Conservation (phyloP, 2,329 filamentous ascomycete genomes). For the Nakataea oryzae region DNA sequence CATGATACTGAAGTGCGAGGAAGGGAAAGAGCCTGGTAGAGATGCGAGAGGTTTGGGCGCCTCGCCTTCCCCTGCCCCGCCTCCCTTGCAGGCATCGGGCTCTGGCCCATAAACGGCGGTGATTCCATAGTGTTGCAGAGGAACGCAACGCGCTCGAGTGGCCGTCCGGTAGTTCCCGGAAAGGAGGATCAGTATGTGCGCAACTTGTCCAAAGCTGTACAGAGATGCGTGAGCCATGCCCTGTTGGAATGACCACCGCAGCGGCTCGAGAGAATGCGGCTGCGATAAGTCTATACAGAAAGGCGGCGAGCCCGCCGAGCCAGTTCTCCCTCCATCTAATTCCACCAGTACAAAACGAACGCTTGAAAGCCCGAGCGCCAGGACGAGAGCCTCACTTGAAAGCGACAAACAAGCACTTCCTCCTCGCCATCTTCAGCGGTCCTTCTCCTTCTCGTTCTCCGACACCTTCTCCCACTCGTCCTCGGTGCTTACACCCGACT, state of each 20-base stretch:
- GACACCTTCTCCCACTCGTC: slow-evolving; percentile 97
- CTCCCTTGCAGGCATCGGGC: neutral
- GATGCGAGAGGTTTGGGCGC: neutral
- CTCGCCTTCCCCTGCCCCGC: neutral
- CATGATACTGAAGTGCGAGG: neutral
- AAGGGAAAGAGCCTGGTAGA: neutral
- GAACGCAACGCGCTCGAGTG: neutral
- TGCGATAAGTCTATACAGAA: neutral
- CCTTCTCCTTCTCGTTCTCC: slow-evolving; percentile 51
- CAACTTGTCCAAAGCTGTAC: neutral
- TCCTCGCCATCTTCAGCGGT: slow-evolving; percentile 8
- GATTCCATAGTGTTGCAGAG: neutral
- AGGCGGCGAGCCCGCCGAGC: neutral
- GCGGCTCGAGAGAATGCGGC: neutral
- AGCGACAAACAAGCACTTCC: neutral
- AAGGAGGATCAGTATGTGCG: neutral
- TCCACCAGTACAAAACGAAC: neutral
- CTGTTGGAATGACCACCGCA: no score
- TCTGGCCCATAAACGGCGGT: neutral
- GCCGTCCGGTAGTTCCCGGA: neutral
- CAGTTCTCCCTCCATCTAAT: neutral
- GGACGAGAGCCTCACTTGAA: neutral
- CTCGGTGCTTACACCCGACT: slow-evolving; percentile 66
- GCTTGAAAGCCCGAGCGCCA: neutral
- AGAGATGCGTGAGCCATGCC: neutral